phyloP scores from a whole-genome alignment of 2,329 filamentous ascomycete genomes.

The Aureobasidium sp. region DNA sequence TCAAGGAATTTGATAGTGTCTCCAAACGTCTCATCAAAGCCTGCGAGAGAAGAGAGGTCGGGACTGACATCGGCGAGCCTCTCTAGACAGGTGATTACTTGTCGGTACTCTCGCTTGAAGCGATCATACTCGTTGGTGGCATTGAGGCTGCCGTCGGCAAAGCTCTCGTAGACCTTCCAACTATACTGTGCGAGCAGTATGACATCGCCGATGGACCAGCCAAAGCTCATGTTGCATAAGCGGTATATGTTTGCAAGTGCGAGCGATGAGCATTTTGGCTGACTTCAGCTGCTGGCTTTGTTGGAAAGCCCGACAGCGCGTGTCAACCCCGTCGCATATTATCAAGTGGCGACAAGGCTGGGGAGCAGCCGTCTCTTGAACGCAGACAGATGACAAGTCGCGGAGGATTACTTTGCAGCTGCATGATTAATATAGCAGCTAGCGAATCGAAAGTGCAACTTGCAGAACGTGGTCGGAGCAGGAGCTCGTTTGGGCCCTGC shows the following conservation, averaged over 20 bases:
- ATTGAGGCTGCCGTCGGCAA: background rate
- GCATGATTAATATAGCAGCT: background rate
- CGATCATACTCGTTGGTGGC: background rate
- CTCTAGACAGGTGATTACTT: background rate
- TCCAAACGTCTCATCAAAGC: background rate
- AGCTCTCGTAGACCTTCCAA: conserved; percentile 2
- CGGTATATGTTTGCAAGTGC: background rate
- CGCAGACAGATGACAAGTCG: background rate
- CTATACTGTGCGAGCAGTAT: background rate
- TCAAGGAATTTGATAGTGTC: background rate
- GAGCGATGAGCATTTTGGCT: background rate
- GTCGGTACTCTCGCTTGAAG: background rate
- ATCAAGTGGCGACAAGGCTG: background rate
- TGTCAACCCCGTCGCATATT: background rate
- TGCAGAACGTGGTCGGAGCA: background rate
- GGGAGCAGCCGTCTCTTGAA: background rate
- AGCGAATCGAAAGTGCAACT: background rate
- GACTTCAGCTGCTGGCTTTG: background rate
- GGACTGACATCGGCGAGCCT: background rate
- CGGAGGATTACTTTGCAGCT: background rate
- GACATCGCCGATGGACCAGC: background rate
- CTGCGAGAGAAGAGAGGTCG: background rate
- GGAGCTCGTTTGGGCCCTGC: background rate
- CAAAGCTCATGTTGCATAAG: background rate
- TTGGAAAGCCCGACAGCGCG: background rate